These are phyloP conservation scores for Exserohilum turcica DNA, from an alignment of 2,329 filamentous ascomycete species.

Conservation along the genomic window DNA sequence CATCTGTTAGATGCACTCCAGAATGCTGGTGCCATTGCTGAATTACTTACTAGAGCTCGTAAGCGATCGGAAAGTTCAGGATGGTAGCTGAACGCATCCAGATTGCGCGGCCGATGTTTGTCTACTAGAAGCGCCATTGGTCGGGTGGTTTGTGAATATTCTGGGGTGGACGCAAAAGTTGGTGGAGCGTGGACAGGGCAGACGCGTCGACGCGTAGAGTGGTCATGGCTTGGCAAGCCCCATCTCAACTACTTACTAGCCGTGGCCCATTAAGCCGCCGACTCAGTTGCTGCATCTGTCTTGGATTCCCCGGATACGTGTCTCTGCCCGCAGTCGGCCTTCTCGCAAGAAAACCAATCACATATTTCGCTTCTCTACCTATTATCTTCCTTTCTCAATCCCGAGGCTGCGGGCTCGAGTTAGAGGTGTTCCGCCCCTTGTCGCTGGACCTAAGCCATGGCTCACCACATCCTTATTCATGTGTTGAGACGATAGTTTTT, in stretches of 20 bases:
- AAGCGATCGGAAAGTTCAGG: slow-evolving; percentile 84
- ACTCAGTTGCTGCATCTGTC: not conserved
- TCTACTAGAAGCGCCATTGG: slow-evolving; percentile 69
- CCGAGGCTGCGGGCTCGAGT: not conserved
- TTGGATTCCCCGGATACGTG: not conserved
- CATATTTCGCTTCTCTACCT: not conserved
- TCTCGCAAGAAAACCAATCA: not conserved
- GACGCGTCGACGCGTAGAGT: slow-evolving; percentile 45
- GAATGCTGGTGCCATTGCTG: slow-evolving; percentile 5
- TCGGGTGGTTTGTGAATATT: slow-evolving; percentile 7
- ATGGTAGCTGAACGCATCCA: slow-evolving; percentile 85
- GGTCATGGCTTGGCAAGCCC: slow-evolving; percentile 23
- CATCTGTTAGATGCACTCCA: slow-evolving; percentile 12
- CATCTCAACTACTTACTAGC: slow-evolving; percentile 9
- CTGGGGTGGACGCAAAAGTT: slow-evolving; percentile 13
- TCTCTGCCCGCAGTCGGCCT: not conserved
- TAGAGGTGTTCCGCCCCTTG: too few relatives aligned
- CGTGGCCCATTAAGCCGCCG: not conserved
- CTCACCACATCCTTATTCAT: too few relatives aligned
- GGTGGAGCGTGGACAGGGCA: slow-evolving; percentile 11
- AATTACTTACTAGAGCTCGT: slow-evolving; percentile 72
- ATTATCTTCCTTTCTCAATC: not conserved
- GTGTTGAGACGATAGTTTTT: too few relatives aligned
- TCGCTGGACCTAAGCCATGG: too few relatives aligned
- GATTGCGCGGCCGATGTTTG: slow-evolving; percentile 70